Base-by-base conservation (phyloP, 768 basidiomycete species). In the Zangia roseola region DNA sequence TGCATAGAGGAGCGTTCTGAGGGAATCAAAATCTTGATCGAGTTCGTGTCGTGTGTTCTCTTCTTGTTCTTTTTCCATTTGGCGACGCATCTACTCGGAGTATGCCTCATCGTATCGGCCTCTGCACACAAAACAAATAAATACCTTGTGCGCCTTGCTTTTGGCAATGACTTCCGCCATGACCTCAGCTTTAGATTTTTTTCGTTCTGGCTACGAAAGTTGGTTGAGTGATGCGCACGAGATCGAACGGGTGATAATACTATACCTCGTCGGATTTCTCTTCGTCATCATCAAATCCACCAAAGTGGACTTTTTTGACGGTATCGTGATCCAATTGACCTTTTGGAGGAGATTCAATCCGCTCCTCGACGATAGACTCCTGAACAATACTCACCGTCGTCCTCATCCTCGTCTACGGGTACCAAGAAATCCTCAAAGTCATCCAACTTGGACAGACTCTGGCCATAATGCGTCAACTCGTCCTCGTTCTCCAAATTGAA, bases 101-200 rank as follows among this genome's bases (percentile, higher is more conserved):
- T 5, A 39, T 26, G 35, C 42, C 13, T 41, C 23, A 51, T 24
- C 49, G 10, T 47, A 5, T 4, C 2, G 19, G 38, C 23, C 13
- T 12, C 9, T 5, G 17, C 23, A 39, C 4, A 26, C 7, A n/a
- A 30, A 20, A 46, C 2, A 30, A 40, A 28, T 10, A 7, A 31
- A 64, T 57, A 92, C 95, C 75, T 95, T 97, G 72, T 98, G 84
- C 42, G 85, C 83, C 69, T 99, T 99, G 70, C 92, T 94, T 71
- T 98, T 99, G 1, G 92, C 89, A 38, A 99, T 91, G 28, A 99
- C 89, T 66, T 99, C 97, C 0, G 89, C 82, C 97, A 99, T 98
- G 52, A 97, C 91, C 62, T 99, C 94, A 2, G 90, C 86, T 69
- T 95, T 97, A 5, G 86, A 82, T 71, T 91, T 95, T 70, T 95